phyloP scores from a whole-genome alignment of 768 basidiomycete species.

The Trametes coccinea region DNA sequence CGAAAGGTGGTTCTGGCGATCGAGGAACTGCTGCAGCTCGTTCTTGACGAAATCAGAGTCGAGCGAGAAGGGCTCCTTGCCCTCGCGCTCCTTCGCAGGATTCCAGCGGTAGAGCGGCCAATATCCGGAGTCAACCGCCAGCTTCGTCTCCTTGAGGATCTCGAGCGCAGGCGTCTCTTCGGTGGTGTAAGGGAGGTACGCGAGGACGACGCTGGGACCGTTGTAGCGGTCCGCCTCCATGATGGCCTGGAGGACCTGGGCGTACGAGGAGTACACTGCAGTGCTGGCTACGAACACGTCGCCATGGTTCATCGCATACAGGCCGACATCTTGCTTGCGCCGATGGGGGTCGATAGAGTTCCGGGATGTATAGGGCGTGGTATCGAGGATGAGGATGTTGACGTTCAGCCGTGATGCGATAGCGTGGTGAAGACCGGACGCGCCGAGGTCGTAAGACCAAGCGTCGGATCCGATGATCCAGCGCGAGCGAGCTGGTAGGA shows the following conservation, averaged over 20 bases:
- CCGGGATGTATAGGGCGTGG: slow-evolving; percentile 81
- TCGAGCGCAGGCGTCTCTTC: slow-evolving; percentile 82
- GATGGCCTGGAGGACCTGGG: slow-evolving; percentile 89
- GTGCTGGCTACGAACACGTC: slow-evolving; percentile 95
- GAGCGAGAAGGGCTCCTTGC: slow-evolving; percentile 82
- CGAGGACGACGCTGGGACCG: slow-evolving; percentile 90
- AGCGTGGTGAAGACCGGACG: slow-evolving; percentile 92
- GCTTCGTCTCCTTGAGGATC: slow-evolving; percentile 95
- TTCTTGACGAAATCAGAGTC: slow-evolving; percentile 95
- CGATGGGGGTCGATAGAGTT: slow-evolving; percentile 67
- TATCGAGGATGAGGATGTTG: slow-evolving; percentile 96
- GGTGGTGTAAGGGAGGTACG: slow-evolving; percentile 86
- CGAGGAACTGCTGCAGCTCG: slow-evolving; percentile 90
- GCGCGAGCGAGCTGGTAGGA: slow-evolving; percentile 69
- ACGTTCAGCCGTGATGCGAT: slow-evolving; percentile 89
- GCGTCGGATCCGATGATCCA: slow-evolving; percentile 99
- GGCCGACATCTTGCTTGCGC: slow-evolving; percentile 92
- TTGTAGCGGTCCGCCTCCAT: slow-evolving; percentile 87
- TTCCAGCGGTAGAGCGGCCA: slow-evolving; percentile 99
- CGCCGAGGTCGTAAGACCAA: slow-evolving; percentile 96
- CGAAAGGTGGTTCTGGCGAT: slow-evolving; percentile 94
- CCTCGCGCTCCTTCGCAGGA: slow-evolving; percentile 74
- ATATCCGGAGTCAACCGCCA: slow-evolving; percentile 93
- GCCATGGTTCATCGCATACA: slow-evolving; percentile 99
- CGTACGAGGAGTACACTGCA: slow-evolving; percentile 94